phyloP scores from a whole-genome alignment of 2,329 filamentous ascomycete species.

The Trichocomaceae sp. region DNA sequence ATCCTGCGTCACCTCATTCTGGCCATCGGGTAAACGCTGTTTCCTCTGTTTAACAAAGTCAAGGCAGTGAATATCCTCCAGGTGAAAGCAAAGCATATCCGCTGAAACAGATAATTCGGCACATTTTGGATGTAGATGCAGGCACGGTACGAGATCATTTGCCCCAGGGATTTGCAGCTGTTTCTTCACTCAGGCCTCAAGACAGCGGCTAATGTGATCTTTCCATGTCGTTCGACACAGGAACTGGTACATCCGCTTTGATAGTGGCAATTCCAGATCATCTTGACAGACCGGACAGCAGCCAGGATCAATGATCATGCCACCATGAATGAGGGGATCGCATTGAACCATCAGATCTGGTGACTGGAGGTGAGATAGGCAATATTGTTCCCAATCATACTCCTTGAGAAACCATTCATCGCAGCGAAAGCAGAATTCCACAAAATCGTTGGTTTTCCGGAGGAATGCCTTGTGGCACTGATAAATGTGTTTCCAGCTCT shows the following conservation, averaged over 20 bases:
- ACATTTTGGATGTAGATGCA: neutral
- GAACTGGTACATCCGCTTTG: neutral
- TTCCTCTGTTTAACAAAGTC: neutral
- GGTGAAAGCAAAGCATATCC: neutral
- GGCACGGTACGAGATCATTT: neutral
- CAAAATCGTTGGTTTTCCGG: neutral
- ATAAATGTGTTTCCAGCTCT: neutral
- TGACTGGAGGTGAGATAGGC: neutral
- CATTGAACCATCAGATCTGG: neutral
- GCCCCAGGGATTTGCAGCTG: neutral
- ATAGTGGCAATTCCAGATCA: neutral
- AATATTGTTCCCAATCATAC: neutral
- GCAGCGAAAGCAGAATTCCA: neutral
- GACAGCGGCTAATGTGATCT: neutral
- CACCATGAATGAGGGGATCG: neutral
- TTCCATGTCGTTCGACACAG: neutral
- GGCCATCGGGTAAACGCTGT: too few species aligned
- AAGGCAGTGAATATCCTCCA: neutral
- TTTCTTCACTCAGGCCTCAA: neutral
- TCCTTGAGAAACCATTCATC: neutral
- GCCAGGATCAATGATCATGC: neutral
- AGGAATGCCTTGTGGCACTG: neutral
- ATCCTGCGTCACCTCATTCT: neutral
- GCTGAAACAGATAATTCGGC: neutral
- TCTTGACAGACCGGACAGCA: neutral